phyloP scores from a whole-genome alignment of 2,329 filamentous ascomycete genomes.

The Trichoderma atroviride region DNA sequence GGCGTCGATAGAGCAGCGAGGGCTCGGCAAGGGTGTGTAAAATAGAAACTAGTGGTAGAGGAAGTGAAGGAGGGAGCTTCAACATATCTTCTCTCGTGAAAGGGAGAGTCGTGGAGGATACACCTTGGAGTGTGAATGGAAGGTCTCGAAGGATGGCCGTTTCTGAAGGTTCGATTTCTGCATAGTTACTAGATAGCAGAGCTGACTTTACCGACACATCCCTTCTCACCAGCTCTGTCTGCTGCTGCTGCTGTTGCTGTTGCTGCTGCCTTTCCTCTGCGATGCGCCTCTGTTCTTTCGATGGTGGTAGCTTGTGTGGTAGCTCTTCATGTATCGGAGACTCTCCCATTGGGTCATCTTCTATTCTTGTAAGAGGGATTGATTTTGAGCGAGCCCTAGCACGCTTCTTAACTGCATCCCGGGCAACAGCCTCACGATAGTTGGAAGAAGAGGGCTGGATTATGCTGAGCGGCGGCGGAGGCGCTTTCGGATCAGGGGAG shows the following conservation, averaged over 20 bases:
- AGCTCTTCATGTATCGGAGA: conserved; percentile 59
- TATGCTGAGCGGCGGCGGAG: conserved; percentile 50
- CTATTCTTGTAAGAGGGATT: conserved; percentile 43
- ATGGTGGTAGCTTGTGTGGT: conserved; percentile 43
- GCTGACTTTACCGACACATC: conserved; percentile 61
- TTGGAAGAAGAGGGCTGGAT: conserved; percentile 45
- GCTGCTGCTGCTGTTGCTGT: conserved; percentile 40
- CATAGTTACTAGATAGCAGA: conserved; percentile 59
- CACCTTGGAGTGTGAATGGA: conserved; percentile 88
- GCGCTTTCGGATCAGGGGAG: conserved; percentile 59
- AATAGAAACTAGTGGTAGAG: conserved; percentile 81
- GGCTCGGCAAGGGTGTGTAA: conserved; percentile 90
- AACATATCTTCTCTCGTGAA: conserved; percentile 72
- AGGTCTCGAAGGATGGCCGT: conserved; percentile 73
- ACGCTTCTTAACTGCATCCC: conserved; percentile 43
- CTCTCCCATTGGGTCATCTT: conserved; percentile 55
- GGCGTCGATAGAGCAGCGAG: conserved; percentile 81
- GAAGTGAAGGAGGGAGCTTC: conserved; percentile 76
- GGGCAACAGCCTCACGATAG: conserved; percentile 43
- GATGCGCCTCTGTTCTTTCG: conserved; percentile 44
- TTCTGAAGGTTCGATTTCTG: conserved; percentile 64
- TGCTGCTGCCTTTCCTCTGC: conserved; percentile 41
- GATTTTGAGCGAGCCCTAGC: conserved; percentile 45
- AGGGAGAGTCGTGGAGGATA: conserved; percentile 81
- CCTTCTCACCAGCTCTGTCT: conserved; percentile 42